phyloP scores from a whole-genome alignment of 495 filamentous ascomycete genomes.

The Xylona heveae region DNA sequence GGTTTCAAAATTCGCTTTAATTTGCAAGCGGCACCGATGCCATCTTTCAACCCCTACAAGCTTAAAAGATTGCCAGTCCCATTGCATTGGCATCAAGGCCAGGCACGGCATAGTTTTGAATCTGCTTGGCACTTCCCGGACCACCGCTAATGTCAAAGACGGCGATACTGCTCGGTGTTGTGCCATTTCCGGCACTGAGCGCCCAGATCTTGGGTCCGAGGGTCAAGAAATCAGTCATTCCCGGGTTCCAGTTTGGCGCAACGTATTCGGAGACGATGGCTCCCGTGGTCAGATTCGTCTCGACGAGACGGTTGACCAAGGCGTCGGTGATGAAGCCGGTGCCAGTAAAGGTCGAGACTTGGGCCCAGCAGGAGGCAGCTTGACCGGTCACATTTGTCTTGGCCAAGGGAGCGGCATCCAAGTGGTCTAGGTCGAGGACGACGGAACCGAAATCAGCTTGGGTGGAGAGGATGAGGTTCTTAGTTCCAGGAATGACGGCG shows the following conservation, averaged over 20 bases:
- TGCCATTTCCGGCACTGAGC: constrained; percentile 29
- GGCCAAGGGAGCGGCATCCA: not conserved
- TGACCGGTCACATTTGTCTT: constrained; percentile 22
- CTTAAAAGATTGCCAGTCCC: no score
- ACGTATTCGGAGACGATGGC: constrained; percentile 19
- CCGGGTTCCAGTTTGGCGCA: constrained; percentile 22
- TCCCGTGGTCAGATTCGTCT: constrained; percentile 23
- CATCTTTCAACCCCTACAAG: no score
- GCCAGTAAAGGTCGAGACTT: constrained; percentile 17
- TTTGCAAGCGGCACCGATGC: no score
- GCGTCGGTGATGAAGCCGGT: constrained; percentile 34
- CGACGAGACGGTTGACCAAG: constrained; percentile 25
- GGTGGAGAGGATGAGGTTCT: constrained; percentile 23
- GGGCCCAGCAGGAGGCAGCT: constrained; percentile 33
- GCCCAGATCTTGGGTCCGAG: constrained; percentile 31
- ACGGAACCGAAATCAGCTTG: constrained; percentile 32
- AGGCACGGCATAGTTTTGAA: no score
- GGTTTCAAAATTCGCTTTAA: no score
- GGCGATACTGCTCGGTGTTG: no score
- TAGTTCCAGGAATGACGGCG: constrained; percentile 18
- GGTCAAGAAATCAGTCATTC: constrained; percentile 30
- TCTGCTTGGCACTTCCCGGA: no score
- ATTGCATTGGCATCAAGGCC: no score
- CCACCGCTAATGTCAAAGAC: no score
- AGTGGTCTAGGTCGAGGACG: constrained; percentile 17